These are phyloP conservation scores for Podospora bellae-mahoneyi DNA, from an alignment of 495 filamentous ascomycete species.

Conservation along the genomic window DNA sequence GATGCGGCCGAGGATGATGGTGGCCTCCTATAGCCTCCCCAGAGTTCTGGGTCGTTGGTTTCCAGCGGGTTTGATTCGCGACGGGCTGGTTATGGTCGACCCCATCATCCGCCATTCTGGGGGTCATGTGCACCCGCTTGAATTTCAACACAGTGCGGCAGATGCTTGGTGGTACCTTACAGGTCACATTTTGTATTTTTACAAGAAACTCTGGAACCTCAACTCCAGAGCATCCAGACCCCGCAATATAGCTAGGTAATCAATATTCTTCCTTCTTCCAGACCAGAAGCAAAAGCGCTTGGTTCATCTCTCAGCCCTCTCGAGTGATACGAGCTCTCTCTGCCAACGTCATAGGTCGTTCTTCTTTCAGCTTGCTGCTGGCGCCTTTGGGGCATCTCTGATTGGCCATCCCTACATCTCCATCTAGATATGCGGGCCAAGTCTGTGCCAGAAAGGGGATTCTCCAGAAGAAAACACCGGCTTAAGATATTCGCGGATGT, in stretches of 20 bases:
- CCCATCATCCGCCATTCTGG: neutral
- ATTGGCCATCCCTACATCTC: neutral
- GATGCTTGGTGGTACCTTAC: neutral
- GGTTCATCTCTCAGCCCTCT: constrained; percentile 7
- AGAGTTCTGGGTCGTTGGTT: neutral
- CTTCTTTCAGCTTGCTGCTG: neutral
- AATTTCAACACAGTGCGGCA: neutral
- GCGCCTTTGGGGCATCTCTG: neutral
- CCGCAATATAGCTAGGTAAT: neutral
- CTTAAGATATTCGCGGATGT: no score
- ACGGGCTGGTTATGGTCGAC: neutral
- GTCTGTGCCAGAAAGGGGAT: neutral
- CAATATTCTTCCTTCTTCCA: neutral
- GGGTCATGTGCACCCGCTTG: neutral
- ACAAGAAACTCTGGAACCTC: neutral
- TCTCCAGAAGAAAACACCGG: neutral
- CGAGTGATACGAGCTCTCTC: neutral
- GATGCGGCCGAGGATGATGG: neutral
- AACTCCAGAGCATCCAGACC: neutral
- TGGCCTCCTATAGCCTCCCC: neutral
- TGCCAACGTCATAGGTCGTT: neutral
- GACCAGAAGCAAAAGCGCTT: neutral
- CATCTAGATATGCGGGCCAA: neutral
- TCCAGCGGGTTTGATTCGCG: constrained; percentile 8
- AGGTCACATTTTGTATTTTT: neutral